Evolutionary conservation across 1,284 basidiomycete genomes (phyloP).

Genomic region (Trametes versicolor): DNA sequence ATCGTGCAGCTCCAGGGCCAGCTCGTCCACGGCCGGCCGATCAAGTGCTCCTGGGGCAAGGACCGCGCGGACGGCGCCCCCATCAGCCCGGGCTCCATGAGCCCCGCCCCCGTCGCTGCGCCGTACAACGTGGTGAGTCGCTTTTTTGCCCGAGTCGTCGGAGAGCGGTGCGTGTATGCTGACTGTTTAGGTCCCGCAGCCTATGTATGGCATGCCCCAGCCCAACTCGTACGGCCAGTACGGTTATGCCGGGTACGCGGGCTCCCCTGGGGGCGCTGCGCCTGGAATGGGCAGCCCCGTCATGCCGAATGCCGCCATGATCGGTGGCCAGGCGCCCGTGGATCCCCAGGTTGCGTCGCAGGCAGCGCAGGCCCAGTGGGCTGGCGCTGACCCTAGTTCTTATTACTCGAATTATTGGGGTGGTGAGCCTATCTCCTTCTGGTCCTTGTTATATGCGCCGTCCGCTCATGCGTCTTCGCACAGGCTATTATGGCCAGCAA

Average conservation of each 20-base stretch:
- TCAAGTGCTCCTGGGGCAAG: conserved; percentile 99
- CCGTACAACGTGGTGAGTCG: conserved; percentile 78
- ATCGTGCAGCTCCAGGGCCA: conserved; percentile 96
- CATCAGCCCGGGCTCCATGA: conserved; percentile 62
- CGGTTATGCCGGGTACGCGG: conserved; percentile 76
- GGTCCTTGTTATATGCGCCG: conserved; percentile 4
- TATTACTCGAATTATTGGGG: conserved; percentile 89
- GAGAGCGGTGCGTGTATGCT: conserved; percentile 18
- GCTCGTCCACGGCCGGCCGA: conserved; percentile 93
- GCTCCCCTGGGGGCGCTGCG: conserved; percentile 69
- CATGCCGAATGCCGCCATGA: conserved; percentile 61
- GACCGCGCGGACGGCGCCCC: conserved; percentile 82
- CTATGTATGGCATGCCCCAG: conserved; percentile 89
- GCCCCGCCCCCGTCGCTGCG: conserved; percentile 70
- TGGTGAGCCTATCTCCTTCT: conserved; percentile 56
- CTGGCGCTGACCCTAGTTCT: conserved; percentile 69
- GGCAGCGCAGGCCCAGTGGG: conserved; percentile 77
- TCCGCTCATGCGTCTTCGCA: conserved; percentile 15
- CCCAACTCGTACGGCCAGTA: conserved; percentile 83
- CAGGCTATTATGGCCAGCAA: conserved; percentile 84
- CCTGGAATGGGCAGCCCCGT: conserved; percentile 76
- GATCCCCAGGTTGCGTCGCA: conserved; percentile 64
- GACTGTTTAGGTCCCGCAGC: conserved; percentile 51
- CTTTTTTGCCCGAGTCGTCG: conserved; percentile 5
- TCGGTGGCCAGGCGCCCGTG: conserved; percentile 63